These are phyloP conservation scores for Fusarium hostae DNA, from an alignment of 2,329 filamentous ascomycete species.

Conservation along the genomic window DNA sequence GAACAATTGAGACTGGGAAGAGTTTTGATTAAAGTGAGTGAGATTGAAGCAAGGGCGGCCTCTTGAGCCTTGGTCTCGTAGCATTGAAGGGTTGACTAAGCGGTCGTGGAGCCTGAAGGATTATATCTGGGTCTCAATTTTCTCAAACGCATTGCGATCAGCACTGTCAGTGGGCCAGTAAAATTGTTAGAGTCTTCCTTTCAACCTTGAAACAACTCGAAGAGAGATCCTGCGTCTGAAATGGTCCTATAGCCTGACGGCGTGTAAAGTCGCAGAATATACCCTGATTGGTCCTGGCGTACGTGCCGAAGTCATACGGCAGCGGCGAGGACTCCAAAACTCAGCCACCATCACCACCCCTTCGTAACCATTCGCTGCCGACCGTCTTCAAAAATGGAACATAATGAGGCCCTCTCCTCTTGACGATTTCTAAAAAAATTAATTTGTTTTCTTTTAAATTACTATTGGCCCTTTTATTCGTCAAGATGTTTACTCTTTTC, in stretches of 20 bases:
- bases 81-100: neutral
- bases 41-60: neutral
- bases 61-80: neutral
- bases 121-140: neutral
- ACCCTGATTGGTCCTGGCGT: neutral
- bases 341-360: neutral
- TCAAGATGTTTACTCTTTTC: constrained; percentile 10
- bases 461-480: neutral
- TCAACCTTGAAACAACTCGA: accelerated
- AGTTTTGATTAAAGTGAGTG: accelerated
- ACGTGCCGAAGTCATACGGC: neutral
- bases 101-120: neutral
- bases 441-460: accelerated
- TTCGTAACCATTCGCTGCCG: neutral
- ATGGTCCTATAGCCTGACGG: neutral
- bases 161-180: neutral
- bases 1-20: neutral
- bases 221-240: accelerated
- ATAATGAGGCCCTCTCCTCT: no score
- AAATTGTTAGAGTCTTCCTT: neutral
- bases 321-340: neutral
- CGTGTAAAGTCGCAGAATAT: accelerated
- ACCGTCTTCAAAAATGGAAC: neutral
- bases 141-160: neutral
- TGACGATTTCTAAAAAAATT: accelerated